Percentiles rank a stretch among this genome's conserved stretches.
phyloP scores from a whole-genome alignment of 164 flowering plant genomes.

The Warburgia ugandensis region DNA sequence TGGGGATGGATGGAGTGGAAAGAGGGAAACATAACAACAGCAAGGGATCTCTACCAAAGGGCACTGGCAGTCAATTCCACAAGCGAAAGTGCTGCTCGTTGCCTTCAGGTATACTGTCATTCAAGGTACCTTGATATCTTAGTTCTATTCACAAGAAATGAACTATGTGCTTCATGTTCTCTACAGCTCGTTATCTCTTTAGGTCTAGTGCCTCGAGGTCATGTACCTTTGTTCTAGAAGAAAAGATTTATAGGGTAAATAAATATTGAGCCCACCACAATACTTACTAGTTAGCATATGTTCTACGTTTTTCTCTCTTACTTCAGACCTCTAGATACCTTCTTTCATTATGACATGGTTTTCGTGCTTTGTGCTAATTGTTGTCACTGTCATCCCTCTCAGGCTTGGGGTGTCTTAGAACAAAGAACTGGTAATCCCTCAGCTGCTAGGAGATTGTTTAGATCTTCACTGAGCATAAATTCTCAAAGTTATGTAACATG shows the following conservation, averaged over 20 bases:
- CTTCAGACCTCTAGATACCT: neutral
- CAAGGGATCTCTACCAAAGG: slow-evolving; percentile 74
- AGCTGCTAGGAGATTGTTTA: slow-evolving; percentile 79
- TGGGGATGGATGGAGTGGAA: slow-evolving; percentile 99
- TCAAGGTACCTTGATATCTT: neutral
- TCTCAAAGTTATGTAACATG: slow-evolving; percentile 93
- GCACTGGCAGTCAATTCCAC: slow-evolving; percentile 66
- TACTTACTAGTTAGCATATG: too few species aligned
- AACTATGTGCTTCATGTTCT: neutral
- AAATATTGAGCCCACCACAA: too few species aligned
- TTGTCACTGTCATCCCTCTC: slow-evolving; percentile 8
- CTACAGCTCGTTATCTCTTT: too few species aligned
- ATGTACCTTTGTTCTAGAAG: too few species aligned
- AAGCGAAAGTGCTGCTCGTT: slow-evolving; percentile 89
- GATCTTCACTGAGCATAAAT: slow-evolving; percentile 77
- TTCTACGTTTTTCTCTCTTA: neutral
- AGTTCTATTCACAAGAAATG: neutral
- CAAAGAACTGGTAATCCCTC: slow-evolving; percentile 77
- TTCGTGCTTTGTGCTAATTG: neutral
- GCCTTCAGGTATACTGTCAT: slow-evolving; percentile 60
- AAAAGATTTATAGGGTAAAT: too few species aligned
- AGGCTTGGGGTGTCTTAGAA: slow-evolving; percentile 99
- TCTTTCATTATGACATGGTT: neutral
- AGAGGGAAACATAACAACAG: slow-evolving; percentile 76
- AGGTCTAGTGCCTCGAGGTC: too few species aligned